Evolutionary conservation across 148 eudicot genomes (phyloP).

Genomic region (Linanthus parryae): DNA sequence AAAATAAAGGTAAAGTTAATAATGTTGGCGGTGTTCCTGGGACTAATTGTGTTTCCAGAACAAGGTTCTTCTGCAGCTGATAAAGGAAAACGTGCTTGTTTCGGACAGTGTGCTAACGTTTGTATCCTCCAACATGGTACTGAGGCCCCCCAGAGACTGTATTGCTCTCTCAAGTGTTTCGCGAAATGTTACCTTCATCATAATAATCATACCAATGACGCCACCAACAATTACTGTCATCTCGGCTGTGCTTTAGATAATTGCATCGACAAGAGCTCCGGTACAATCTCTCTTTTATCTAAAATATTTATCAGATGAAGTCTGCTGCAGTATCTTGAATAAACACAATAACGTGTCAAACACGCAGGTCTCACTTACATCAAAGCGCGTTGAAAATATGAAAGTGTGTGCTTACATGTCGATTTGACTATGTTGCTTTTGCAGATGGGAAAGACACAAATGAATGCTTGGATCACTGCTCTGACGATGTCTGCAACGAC

Average conservation of each 20-base stretch:
- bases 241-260: conserved; percentile 18
- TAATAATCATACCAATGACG: not conserved
- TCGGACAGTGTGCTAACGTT: conserved; percentile 28
- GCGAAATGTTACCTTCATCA: conserved; percentile 11
- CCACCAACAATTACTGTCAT: conserved; percentile 16
- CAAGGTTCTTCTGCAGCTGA: no score
- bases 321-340: no score
- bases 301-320: not conserved
- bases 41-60: conserved; percentile 4
- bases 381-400: no score
- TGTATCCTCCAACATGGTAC: conserved; percentile 13
- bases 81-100: conserved; percentile 25
- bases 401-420: not conserved
- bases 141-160: conserved; percentile 3
- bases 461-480: conserved; percentile 18
- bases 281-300: not conserved
- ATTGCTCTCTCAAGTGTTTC: conserved; percentile 15
- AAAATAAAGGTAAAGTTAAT: no score
- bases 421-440: not conserved
- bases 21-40: not conserved
- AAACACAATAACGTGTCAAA: no score
- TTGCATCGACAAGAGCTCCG: conserved; percentile 6
- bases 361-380: no score
- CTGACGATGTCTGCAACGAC: conserved; percentile 12
- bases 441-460: conserved; percentile 19